Evolutionary conservation across 2,329 filamentous ascomycete genomes (phyloP), one percentile per base, ranked within the genome.

Genomic region (Aspergillus arachidicola): DNA sequence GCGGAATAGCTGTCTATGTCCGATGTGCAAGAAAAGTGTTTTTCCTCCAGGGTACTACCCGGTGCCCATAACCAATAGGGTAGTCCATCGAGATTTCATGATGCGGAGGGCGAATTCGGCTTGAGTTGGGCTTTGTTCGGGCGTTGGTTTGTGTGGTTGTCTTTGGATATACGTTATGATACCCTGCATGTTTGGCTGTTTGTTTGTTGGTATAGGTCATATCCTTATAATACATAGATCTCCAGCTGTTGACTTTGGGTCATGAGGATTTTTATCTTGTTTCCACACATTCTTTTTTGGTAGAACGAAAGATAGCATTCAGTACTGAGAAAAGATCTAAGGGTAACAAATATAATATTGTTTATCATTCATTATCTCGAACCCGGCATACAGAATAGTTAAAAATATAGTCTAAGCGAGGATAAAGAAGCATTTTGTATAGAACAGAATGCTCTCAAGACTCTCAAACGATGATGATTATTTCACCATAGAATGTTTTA

Each of bases 11-110:
- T 96, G 92, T 21, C 83, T 97, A 2, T 99, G 95, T 72, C 94
- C 95, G 0, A 83, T 96, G 70, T 99, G 95, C 82, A 97, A 97
- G 76, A 87, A 89, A 64, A 91, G 87, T 57, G 92, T 94, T 71
- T 80, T 97, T 1, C 93, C 94, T 7, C 71, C 69, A 80, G 92
- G 83, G 21, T 84, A 87, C 71, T 89, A 87, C 61, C 89, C 90
- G 0, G 79, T 82, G 0, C 83, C 84, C 21, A 88, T 96, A 48
- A 96, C 93, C 6, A 95, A 96, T 70, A 85, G 86, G 19, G 96
- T 96, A 91, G 93, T 96, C 6, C 88, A 91, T 23, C 86, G 91
- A 45, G 93, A 97, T 77, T 85, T 91, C 19, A 86, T 90, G 28
- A 81, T 60, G 19, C 60, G 57, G 32, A 45, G n/a, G 46, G 21